Percentiles rank a stretch among this genome's conserved stretches.
Evolutionary conservation across 768 basidiomycete genomes (phyloP).

Genomic region (Tulasnella sp.): DNA sequence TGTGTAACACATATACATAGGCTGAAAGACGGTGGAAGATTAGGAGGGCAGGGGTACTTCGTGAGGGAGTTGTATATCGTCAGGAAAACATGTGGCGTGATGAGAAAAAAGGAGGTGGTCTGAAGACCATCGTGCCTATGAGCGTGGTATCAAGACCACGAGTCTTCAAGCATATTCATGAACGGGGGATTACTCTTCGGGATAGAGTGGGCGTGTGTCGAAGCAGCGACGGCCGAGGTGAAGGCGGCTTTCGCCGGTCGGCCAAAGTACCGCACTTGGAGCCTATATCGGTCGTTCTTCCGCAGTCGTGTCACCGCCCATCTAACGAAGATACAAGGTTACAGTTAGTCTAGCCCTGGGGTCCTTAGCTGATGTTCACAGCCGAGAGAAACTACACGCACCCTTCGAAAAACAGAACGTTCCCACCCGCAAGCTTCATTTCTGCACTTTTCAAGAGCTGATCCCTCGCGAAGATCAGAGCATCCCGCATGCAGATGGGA

Average conservation of each 20-base stretch:
- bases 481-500: conserved; percentile 1
- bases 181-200: background rate
- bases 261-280: conserved; percentile 14
- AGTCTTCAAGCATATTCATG: background rate
- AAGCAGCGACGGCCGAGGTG: background rate
- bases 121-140: too few relatives aligned
- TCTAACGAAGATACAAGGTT: background rate
- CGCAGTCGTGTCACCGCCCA: conserved; percentile 16
- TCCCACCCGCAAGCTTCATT: background rate
- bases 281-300: conserved; percentile 4
- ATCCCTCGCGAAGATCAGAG: conserved; percentile 12
- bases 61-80: too few relatives aligned
- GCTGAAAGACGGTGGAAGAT: too few relatives aligned
- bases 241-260: conserved; percentile 12
- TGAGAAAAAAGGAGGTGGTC: too few relatives aligned
- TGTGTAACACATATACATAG: too few relatives aligned
- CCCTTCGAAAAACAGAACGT: conserved; percentile 17
- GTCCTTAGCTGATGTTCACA: background rate
- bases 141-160: background rate
- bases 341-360: background rate
- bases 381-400: conserved; percentile 2
- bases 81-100: too few relatives aligned
- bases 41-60: too few relatives aligned
- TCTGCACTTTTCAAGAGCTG: conserved; percentile 9
- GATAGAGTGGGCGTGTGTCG: background rate